Base-by-base conservation (phyloP, 2,329 filamentous ascomycete genomes). In the Alternaria sp. region DNA sequence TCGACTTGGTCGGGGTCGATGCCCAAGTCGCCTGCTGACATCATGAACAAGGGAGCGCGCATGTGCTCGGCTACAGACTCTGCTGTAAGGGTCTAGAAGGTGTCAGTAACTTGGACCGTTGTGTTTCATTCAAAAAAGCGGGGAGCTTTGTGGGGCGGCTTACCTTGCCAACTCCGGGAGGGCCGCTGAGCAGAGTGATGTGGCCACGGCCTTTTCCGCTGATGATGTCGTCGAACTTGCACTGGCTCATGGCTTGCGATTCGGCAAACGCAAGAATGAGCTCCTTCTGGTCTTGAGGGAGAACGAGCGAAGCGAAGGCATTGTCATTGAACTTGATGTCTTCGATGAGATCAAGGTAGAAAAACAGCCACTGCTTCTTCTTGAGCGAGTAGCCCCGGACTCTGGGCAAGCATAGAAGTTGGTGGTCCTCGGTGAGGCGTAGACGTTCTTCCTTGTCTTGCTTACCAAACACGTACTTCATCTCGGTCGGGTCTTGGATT, bases 341-440 rank as follows among this genome's bases (percentile, higher is more conserved):
- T 45, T 87, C 86, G 65, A 97, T 86, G 1, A 89, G 88, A 0
- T 91, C 92, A 23, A 97, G 88, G 1, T 88, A 89, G 72, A 97
- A 93, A 77, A 96, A 92, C 1, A 97, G 86, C 93, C 93, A 97
- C 21, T 93, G 84, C 81, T 97, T 97, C 80, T 96, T 93, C 5
- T 88, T 88, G 76, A 97, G 94, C 1, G 92, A 89, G 72, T 96
- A 97, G 0, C 93, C 93, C 7, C 95, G 86, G 1, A 97, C 91
- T 0, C 96, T 88, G 0, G 93, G 90, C 5, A 91, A 93, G 9
- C 92, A 90, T 58, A 95, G 89, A 4, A 97, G 83, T 43, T 94
- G 90, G 68, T 96, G 91, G 63, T 96, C 91, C 30, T 93, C 90
- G 0, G 86, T 91, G 73, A 95, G 93, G 83, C 85, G 13, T 81